Conservation (phyloP, 202 grass and related monocot genomes). For the Brachypodium distachyon region DNA sequence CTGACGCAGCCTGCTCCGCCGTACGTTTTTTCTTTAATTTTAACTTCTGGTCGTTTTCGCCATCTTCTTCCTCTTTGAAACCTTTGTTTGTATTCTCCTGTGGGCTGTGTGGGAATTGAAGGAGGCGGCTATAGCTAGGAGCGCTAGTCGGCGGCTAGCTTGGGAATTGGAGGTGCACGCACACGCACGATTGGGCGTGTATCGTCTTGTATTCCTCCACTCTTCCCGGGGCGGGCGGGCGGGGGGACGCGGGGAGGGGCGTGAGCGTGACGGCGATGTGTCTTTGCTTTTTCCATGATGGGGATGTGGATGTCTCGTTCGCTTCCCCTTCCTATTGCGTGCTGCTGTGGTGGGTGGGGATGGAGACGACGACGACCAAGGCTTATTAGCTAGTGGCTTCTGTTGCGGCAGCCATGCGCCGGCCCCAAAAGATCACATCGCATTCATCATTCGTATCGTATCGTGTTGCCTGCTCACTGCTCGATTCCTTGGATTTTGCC, state of each 20-base stretch:
- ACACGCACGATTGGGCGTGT: too few relatives aligned
- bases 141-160: not conserved
- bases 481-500: constrained; percentile 26
- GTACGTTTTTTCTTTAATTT: not conserved
- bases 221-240: not conserved
- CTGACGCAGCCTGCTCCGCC: not conserved
- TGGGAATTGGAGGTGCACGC: too few relatives aligned
- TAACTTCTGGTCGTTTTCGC: not conserved
- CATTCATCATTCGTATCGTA: not conserved
- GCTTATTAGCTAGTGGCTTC: constrained; percentile 31
- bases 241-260: not conserved
- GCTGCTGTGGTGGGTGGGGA: constrained; percentile 4
- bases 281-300: constrained; percentile 6
- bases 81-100: too few relatives aligned
- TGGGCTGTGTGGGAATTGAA: too few relatives aligned
- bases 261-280: constrained; percentile 10
- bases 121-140: too few relatives aligned
- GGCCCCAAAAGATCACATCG: constrained; percentile 1
- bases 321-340: not conserved
- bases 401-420: constrained; percentile 31
- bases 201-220: not conserved
- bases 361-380: too few relatives aligned
- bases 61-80: too few relatives aligned
- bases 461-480: not conserved
- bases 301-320: constrained; percentile 31